A percentile compares a stretch with the other conserved stretches of the same genome.
Evolutionary conservation across 306 rosid genomes (phyloP).

Genomic region (Arachis stenosperma): DNA sequence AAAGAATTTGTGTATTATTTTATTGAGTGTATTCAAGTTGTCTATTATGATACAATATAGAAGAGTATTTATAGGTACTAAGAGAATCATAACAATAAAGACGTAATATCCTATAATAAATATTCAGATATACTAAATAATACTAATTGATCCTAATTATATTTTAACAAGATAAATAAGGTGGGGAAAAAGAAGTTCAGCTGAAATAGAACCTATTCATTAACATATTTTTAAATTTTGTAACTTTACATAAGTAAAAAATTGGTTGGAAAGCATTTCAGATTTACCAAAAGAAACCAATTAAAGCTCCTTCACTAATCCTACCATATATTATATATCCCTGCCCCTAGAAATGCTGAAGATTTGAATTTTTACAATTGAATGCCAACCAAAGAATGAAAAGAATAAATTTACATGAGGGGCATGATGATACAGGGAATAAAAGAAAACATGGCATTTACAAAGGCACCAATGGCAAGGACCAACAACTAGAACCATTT

Average conservation of each 20-base stretch:
- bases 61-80: too few relatives aligned
- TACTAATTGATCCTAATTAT: too few relatives aligned
- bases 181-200: neutral
- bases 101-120: too few relatives aligned
- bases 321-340: conserved; percentile 3
- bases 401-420: conserved; percentile 40
- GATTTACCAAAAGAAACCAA: neutral
- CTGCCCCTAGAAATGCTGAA: conserved; percentile 40
- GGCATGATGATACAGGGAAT: conserved; percentile 40
- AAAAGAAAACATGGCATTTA: conserved; percentile 39
- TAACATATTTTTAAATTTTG: too few relatives aligned
- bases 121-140: too few relatives aligned
- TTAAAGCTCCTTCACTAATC: conserved; percentile 33
- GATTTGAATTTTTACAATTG: conserved; percentile 27
- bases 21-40: too few relatives aligned
- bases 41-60: too few relatives aligned
- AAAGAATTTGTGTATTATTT: too few relatives aligned
- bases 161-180: too few relatives aligned
- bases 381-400: conserved; percentile 57
- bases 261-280: neutral
- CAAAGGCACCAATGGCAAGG: conserved; percentile 53
- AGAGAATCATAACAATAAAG: too few relatives aligned
- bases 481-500: conserved; percentile 22
- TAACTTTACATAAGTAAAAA: neutral
- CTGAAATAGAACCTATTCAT: neutral